A percentile compares a stretch with the other conserved stretches of the same genome.
phyloP scores from a whole-genome alignment of 805 yeast species.

The Wickerhamiella sergipiensis region DNA sequence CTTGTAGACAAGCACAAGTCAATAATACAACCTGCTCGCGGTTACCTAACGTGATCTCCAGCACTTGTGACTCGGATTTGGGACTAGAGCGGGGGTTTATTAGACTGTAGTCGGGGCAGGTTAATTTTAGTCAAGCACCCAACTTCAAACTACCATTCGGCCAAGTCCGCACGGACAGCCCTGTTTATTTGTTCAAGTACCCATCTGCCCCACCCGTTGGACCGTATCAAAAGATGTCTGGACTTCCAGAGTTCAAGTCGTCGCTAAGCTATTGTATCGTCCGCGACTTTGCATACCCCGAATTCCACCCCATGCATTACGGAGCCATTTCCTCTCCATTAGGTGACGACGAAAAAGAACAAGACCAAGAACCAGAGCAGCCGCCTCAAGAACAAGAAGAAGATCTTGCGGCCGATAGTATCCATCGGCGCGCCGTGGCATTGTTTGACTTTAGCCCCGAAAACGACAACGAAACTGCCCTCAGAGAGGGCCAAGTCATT shows the following conservation, averaged over 20 bases:
- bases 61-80: neutral
- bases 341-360: constrained; percentile 6
- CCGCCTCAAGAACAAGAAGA: constrained; percentile 8
- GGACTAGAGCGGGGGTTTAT: neutral
- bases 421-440: constrained; percentile 64
- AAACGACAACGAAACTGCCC: constrained; percentile 77
- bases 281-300: constrained; percentile 73
- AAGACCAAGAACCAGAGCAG: neutral
- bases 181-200: neutral
- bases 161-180: neutral
- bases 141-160: neutral
- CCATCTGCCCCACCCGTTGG: neutral
- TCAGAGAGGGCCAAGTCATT: constrained; percentile 68
- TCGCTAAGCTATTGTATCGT: constrained; percentile 34
- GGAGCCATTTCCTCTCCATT: constrained; percentile 30
- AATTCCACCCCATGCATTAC: constrained; percentile 53
- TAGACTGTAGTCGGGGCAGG: neutral
- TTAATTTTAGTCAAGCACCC: neutral
- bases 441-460: constrained; percentile 84
- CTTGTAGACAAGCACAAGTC: no score
- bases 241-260: constrained; percentile 21
- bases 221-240: neutral
- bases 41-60: neutral
- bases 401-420: constrained; percentile 24
- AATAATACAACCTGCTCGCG: no score